These are phyloP conservation scores for Cryptococcus wingfieldii DNA, from an alignment of 1,284 basidiomycete genomes.

Conservation along the genomic window DNA sequence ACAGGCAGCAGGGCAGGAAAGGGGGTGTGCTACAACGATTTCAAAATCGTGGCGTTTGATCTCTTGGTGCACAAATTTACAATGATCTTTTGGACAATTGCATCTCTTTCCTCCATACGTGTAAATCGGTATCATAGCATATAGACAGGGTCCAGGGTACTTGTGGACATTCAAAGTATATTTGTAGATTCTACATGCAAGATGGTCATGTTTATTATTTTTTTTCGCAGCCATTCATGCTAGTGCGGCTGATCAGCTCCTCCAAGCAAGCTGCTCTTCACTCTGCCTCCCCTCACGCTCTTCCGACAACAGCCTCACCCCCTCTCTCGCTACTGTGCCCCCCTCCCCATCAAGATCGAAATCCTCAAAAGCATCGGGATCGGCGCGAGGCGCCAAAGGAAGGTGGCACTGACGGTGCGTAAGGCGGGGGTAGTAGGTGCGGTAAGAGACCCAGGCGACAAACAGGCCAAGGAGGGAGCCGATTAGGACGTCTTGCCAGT, in stretches of 20 bases:
- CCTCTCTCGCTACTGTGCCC: not conserved
- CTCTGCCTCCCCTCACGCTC: conserved; percentile 31
- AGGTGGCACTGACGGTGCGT: conserved; percentile 57
- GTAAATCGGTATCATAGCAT: not conserved
- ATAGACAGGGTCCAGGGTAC: not conserved
- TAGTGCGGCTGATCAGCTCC: too few species aligned
- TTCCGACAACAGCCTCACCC: conserved; percentile 30
- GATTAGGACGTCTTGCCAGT: conserved; percentile 82
- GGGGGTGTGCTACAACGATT: too few species aligned
- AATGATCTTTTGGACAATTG: too few species aligned
- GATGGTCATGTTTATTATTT: too few species aligned
- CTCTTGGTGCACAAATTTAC: too few species aligned
- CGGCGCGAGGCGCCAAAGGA: conserved; percentile 64
- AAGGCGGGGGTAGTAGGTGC: conserved; percentile 53
- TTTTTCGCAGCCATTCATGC: too few species aligned
- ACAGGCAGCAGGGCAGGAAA: too few species aligned
- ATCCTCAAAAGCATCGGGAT: conserved; percentile 20
- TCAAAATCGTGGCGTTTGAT: too few species aligned
- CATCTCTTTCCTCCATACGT: too few species aligned
- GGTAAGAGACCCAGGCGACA: conserved; percentile 72
- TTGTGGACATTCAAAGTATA: not conserved
- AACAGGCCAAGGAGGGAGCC: conserved; percentile 71
- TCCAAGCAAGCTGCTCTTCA: conserved; percentile 39
- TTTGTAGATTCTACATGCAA: too few species aligned
- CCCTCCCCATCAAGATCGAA: conserved; percentile 6